These are phyloP conservation scores for Nicotiana benthamiana DNA, from an alignment of 257 asterid species.

Conservation along the genomic window DNA sequence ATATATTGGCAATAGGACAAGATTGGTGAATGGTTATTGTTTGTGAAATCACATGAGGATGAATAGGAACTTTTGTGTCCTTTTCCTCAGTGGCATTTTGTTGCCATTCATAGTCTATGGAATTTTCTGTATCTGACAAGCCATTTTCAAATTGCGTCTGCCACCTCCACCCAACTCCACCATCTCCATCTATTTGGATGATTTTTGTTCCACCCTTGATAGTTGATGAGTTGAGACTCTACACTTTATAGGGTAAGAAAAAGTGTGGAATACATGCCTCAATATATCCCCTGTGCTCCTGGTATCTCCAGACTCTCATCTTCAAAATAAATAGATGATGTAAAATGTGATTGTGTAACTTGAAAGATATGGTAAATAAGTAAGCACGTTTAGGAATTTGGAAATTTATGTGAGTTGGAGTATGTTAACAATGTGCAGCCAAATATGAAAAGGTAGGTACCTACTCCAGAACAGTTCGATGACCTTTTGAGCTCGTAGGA, in stretches of 20 bases:
- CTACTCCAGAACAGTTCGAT: not conserved
- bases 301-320: not conserved
- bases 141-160: not conserved
- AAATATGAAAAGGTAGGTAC: not conserved
- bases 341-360: not conserved
- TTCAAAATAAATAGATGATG: not conserved
- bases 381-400: not conserved
- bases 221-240: not conserved
- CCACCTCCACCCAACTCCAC: not conserved
- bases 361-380: not conserved
- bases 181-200: not conserved
- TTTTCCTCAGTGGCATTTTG: conserved; percentile 39
- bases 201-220: not conserved
- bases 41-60: conserved; percentile 45
- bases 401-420: not conserved
- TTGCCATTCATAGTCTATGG: conserved; percentile 32
- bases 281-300: no score
- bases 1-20: conserved; percentile 41
- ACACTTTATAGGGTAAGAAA: not conserved
- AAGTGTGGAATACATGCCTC: not conserved
- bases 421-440: not conserved
- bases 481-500: not conserved
- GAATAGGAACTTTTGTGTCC: conserved; percentile 41
- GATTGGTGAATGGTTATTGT: conserved; percentile 31
- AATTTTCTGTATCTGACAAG: conserved; percentile 20